Base-by-base conservation (phyloP, 2,329 filamentous ascomycete species). In the Eurotiales sp. region DNA sequence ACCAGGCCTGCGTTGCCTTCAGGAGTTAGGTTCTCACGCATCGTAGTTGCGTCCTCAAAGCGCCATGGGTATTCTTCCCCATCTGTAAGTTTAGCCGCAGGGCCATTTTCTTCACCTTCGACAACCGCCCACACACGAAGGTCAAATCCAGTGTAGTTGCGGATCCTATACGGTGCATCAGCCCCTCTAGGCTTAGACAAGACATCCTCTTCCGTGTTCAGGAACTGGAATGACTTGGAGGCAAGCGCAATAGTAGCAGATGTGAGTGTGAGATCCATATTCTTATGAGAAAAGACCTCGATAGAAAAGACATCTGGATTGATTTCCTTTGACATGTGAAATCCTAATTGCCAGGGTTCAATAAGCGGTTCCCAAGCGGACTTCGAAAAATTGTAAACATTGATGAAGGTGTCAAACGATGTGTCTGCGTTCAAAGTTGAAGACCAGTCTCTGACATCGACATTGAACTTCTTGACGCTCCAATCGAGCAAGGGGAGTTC, bases 321-420 rank as follows among this genome's bases (percentile, higher is more conserved):
- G 22, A 84, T 78, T 52, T 93, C 85, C 60, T 86, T 91, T 1
- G 88, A 84, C 66, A 97, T 83, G 56, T 95, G 89, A 59, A 99
- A 84, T 2, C 90, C 90, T n/a, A 97, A 78, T 58, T 92, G 85
- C 93, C 93, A 99, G 7, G 95, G 95, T 67, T 99, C 93, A 22
- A 99, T 83, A 29, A 99, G 73, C 3, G 93, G 93, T 68, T 99
- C 93, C 93, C 93, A 99, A 3, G 90, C 90, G 0, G 93, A 99
- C 68, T 99, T 99, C 12, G 93, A 93, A 72, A 99, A 99, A 70
- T 99, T 99, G 77, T 96, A 99, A 22, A 99, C 86, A 62, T 97
- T 99, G 61, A 95, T 82, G 69, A 96, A 96, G 57, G 92, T 90
- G 56, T 96, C 90, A 43, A 99, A 85, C n/a, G 83, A 87, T 0